Evolutionary conservation across 768 basidiomycete species (phyloP), one percentile per base, ranked within the genome.

Genomic region (Boletus bicolor): DNA sequence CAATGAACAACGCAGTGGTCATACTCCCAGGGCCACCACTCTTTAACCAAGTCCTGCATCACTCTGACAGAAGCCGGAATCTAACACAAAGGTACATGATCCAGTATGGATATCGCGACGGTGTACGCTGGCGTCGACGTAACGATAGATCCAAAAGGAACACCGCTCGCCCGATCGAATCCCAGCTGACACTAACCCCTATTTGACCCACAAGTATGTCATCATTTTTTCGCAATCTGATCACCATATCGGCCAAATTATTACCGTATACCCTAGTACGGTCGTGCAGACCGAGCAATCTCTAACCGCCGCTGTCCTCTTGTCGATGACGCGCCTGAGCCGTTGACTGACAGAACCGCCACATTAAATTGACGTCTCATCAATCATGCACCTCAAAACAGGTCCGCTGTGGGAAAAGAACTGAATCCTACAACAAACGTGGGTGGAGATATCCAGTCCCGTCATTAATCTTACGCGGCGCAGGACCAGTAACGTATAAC

Each of bases 321-420:
- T 41, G 36, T 39, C 34, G 28, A 35, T 12, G 11, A 43, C 32
- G 2, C 1, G 15, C 30, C 21, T 9, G 24, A 46, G 38, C 34
- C 38, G 30, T 21, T n/a, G 19, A 15, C 43, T 14, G 43, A n/a
- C 30, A 47, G 24, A 11, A 26, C 60, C 43, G 50, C 52, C 44
- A 63, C 59, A 41, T 44, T 49, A n/a, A 7, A 26, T 35, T 17
- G 45, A 44, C 28, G 36, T 39, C 32, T 32, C 44, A 37, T 58
- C 44, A 47, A 44, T 19, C 24, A 28, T 39, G 28, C 38, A 10
- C 32, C 14, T 53, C 12, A 24, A 39, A 51, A 44, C 35, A 55
- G 38, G 35, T 26, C 38, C 28, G 36, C 34, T 32, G 17, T 63
- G 46, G 19, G 60, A 53, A 63, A 62, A 35, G 60, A 61, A 52